phyloP scores from a whole-genome alignment of 331 rosid genomes.

The Pyracantha coccinea region DNA sequence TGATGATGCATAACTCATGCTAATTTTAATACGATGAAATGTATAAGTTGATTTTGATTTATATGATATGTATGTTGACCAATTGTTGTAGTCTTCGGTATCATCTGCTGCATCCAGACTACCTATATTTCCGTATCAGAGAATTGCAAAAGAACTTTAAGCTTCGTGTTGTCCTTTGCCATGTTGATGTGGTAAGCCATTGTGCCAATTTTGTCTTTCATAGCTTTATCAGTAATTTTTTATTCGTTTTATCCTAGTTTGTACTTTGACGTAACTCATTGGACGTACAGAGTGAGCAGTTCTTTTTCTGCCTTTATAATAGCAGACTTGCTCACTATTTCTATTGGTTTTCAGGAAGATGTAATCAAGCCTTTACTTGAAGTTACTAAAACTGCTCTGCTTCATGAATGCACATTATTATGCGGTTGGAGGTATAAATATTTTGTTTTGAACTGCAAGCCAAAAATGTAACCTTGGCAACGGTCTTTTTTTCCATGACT shows the following conservation, averaged over 20 bases:
- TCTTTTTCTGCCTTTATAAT: not conserved
- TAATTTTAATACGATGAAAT: not conserved
- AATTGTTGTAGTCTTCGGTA: conserved; percentile 84
- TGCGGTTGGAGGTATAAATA: conserved; percentile 81
- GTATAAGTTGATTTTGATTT: not conserved
- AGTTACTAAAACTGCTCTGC: conserved; percentile 97
- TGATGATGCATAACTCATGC: not conserved
- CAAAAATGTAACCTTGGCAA: not conserved
- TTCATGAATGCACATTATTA: conserved; percentile 84
- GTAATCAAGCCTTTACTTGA: conserved; percentile 91
- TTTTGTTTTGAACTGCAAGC: conserved; percentile 13
- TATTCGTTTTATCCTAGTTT: conserved; percentile 9
- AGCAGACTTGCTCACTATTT: conserved; percentile 5
- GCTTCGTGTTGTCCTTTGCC: conserved; percentile 84
- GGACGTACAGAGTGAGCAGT: not conserved
- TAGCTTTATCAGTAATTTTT: not conserved
- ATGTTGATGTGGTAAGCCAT: conserved; percentile 83
- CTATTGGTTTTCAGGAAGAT: conserved; percentile 68
- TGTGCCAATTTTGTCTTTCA: conserved; percentile 3
- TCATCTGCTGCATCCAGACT: conserved; percentile 95
- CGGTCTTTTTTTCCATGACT: not conserved
- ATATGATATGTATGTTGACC: conserved; percentile 5
- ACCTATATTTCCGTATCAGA: conserved; percentile 79
- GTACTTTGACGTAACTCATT: conserved; percentile 1
- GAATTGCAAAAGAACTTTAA: conserved; percentile 91